These are phyloP conservation scores for Aspergillus arachidicola DNA, from an alignment of 2,329 filamentous ascomycete genomes.

Conservation along the genomic window DNA sequence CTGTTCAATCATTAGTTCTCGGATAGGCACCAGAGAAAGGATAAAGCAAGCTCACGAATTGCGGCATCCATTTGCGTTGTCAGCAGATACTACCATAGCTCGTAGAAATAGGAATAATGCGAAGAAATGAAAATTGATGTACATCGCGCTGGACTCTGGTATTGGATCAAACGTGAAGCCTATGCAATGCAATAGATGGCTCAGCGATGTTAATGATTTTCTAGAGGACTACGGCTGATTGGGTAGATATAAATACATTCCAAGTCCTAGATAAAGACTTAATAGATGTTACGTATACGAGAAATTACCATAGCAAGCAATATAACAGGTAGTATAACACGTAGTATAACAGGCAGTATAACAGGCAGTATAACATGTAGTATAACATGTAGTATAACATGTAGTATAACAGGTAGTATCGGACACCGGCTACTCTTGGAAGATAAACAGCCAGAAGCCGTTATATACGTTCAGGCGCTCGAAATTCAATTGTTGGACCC, in stretches of 20 bases:
- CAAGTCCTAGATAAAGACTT: too few species aligned
- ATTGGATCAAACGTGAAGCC: not conserved
- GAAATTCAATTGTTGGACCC: too few species aligned
- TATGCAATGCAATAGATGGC: not conserved
- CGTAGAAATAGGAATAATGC: not conserved
- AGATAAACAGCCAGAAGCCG: too few species aligned
- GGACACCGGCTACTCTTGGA: too few species aligned
- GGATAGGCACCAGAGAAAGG: not conserved
- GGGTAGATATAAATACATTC: not conserved
- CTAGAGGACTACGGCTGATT: not conserved
- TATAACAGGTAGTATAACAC: not conserved
- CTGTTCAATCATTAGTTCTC: not conserved
- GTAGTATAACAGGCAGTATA: not conserved
- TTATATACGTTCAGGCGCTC: too few species aligned
- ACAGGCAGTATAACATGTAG: not conserved
- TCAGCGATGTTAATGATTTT: not conserved
- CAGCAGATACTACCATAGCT: not conserved
- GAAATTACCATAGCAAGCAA: not conserved
- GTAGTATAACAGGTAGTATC: too few species aligned
- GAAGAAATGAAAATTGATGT: not conserved
- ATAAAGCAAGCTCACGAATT: not conserved
- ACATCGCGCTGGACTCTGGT: not conserved
- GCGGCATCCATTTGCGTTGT: not conserved
- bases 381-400: not conserved
- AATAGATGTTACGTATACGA: too few species aligned